phyloP scores from a whole-genome alignment of 495 filamentous ascomycete genomes.

The Annulohypoxylon stygium region DNA sequence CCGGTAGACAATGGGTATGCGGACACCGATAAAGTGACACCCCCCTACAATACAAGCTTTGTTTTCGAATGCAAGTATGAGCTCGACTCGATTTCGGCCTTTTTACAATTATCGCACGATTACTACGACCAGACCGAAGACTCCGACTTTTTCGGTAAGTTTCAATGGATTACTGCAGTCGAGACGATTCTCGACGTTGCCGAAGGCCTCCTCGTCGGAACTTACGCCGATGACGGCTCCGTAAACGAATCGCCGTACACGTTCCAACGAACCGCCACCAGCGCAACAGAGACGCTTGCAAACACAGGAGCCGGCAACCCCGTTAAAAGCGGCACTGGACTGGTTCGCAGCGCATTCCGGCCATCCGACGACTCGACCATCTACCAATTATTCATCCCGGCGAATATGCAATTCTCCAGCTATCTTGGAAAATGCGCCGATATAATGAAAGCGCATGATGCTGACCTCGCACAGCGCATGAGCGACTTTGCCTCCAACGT shows the following conservation, averaged over 20 bases:
- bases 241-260: conserved; percentile 67
- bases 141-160: conserved; percentile 67
- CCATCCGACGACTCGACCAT: conserved; percentile 72
- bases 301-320: conserved; percentile 72
- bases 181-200: conserved; percentile 63
- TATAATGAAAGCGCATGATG: conserved; percentile 64
- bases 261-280: conserved; percentile 66
- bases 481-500: conserved; percentile 59
- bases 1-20: conserved; percentile 55
- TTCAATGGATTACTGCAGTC: conserved; percentile 66
- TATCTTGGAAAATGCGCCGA: conserved; percentile 62
- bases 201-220: conserved; percentile 65
- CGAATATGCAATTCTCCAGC: conserved; percentile 77
- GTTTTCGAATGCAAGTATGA: conserved; percentile 73
- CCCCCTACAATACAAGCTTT: conserved; percentile 40
- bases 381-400: conserved; percentile 71
- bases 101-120: conserved; percentile 68
- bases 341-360: conserved; percentile 73
- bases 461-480: conserved; percentile 63
- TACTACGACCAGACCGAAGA: conserved; percentile 73
- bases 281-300: conserved; percentile 70
- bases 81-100: conserved; percentile 75
- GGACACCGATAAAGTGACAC: conserved; percentile 46
- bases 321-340: conserved; percentile 66
- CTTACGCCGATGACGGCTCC: conserved; percentile 67